These are phyloP conservation scores for Borovskyia barvae DNA, from an alignment of 208 protist genomes.

Conservation along the genomic window DNA sequence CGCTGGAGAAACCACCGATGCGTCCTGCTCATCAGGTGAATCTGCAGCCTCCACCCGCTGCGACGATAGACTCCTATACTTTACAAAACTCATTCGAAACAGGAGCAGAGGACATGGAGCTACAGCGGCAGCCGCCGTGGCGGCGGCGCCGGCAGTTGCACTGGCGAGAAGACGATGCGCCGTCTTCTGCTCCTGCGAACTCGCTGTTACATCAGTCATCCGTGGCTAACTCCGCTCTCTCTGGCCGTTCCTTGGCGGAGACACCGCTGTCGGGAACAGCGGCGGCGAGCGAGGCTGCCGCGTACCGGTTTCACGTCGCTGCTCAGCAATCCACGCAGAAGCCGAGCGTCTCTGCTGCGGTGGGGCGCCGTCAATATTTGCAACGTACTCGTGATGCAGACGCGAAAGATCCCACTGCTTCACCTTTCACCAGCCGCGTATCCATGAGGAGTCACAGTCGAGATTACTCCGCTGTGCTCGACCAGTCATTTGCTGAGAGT, in stretches of 20 bases:
- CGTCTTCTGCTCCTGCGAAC: too few relatives aligned
- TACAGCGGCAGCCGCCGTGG: constrained; percentile 6
- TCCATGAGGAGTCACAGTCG: not conserved
- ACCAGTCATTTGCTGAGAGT: too few relatives aligned
- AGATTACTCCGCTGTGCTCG: constrained; percentile 1
- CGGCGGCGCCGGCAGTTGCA: constrained; percentile 3
- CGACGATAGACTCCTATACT: too few relatives aligned
- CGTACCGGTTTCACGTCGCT: constrained; percentile 21
- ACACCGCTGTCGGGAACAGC: too few relatives aligned
- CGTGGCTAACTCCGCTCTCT: too few relatives aligned
- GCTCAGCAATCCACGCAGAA: constrained; percentile 26
- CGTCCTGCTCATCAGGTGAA: constrained; percentile 6
- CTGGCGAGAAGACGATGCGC: too few relatives aligned
- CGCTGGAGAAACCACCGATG: constrained; percentile 10
- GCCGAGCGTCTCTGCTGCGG: not conserved
- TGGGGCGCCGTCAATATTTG: not conserved
- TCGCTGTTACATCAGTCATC: too few relatives aligned
- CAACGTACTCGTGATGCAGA: too few relatives aligned
- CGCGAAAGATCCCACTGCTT: not conserved
- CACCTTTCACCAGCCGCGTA: constrained; percentile 4
- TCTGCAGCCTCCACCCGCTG: constrained; percentile 13
- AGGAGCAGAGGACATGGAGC: too few relatives aligned
- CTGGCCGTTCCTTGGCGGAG: too few relatives aligned
- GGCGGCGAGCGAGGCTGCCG: not conserved
- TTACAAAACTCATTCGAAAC: too few relatives aligned